Base-by-base conservation (phyloP, 2,329 filamentous ascomycete genomes). In the Aspergillus hiratsukae region DNA sequence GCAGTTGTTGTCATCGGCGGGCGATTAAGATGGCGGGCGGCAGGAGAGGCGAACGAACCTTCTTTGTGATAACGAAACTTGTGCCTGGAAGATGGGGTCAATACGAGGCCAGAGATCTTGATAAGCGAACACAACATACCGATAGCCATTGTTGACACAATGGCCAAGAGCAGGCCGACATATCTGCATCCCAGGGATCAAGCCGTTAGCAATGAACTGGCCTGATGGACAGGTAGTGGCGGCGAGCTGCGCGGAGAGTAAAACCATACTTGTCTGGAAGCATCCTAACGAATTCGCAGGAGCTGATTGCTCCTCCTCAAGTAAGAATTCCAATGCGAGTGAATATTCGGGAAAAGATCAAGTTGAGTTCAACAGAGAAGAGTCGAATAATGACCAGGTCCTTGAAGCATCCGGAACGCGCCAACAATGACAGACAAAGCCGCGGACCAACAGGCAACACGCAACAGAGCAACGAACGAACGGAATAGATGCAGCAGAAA, bases 51-150 rank as follows among this genome's bases (percentile, higher is more conserved):
- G 31, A 56, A 72, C 77, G 74, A 78, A 94, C 90, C 84, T 97
- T 97, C 79, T 99, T 99, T 49, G 95, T 99, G 69, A 99, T 97
- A 65, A 99, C 93, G 75, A 99, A 99, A 83, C 92, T 96, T 52
- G 90, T 91, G 70, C 91, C 91, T 94, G 66, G 37, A 29, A 23
- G 27, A 31, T 49, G 11, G n/a, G n/a, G 60, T 66, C 58, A 65
- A 49, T 52, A 40, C 3, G 4, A 48, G 37, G 45, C 10, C 4
- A 4, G 31, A 52, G 17, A 19, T 14, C 21, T 19, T 31, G 3
- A 9, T 31, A 2, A 14, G 35, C n/a, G 35, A 9, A 35, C 48
- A 53, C 3, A 40, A 57, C 69, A 54, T 72, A 76, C 75, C 75
- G 57, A 79, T 79, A 49, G 75, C 76, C 70, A 78, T 71, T 49